Conservation (phyloP, 768 basidiomycete genomes). For the Lepiota subincarnata region DNA sequence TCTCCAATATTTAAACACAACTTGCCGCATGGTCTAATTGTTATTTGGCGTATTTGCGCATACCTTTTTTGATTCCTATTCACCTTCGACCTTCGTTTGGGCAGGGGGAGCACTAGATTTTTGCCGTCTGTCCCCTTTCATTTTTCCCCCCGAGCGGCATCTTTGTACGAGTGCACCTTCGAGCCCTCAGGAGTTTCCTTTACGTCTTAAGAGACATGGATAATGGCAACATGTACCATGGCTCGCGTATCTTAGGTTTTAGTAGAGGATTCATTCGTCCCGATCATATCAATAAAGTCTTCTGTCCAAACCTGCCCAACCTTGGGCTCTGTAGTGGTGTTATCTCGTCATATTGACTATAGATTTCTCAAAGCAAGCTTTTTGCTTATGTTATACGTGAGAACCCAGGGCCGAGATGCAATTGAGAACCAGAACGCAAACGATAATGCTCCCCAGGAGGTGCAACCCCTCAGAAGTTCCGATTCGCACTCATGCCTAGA, state of each 20-base stretch:
- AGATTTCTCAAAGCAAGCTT: no score
- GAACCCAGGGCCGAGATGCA: no score
- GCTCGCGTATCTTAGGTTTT: no score
- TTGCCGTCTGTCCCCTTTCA: background rate
- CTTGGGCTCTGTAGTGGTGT: no score
- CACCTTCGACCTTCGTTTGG: background rate
- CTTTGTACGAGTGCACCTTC: background rate
- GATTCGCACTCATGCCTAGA: background rate
- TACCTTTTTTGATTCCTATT: background rate
- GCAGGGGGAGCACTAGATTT: background rate
- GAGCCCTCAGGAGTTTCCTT: background rate
- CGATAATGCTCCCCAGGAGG: background rate
- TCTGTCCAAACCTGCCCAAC: no score
- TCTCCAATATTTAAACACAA: background rate
- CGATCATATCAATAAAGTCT: no score
- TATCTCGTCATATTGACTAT: no score
- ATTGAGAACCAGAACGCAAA: background rate
- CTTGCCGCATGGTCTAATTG: background rate
- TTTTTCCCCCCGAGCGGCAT: background rate
- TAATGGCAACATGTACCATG: background rate
- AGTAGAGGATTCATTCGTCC: no score
- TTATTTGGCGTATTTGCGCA: constrained; percentile 4
- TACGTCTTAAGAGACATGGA: background rate
- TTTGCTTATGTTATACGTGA: no score
- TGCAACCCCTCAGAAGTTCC: background rate